Conservation (phyloP, 495 filamentous ascomycete genomes). For the Aspergillus leporis region DNA sequence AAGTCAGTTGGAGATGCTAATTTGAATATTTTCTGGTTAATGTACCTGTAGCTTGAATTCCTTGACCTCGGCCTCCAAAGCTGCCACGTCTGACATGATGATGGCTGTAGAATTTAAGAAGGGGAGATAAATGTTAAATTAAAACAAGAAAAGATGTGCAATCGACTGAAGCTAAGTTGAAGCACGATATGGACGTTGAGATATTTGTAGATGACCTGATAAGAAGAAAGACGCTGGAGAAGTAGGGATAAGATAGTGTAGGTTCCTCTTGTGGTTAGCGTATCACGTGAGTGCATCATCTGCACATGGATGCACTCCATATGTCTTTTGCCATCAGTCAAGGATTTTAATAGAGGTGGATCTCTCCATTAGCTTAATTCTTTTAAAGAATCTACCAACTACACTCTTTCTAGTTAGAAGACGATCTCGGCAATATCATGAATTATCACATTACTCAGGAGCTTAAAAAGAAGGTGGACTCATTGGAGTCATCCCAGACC, state of each 20-base stretch:
- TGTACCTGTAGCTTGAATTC: conserved; percentile 80
- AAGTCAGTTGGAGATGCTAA: conserved; percentile 10
- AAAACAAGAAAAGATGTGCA: not conserved
- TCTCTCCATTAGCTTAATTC: conserved; percentile 2
- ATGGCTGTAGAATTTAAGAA: not conserved
- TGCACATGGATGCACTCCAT: not conserved
- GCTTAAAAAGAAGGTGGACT: not conserved
- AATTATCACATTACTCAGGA: conserved; percentile 10
- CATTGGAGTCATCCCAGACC: not conserved
- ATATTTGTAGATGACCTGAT: conserved; percentile 5
- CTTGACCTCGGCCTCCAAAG: conserved; percentile 73
- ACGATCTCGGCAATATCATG: not conserved
- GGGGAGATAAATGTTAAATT: not conserved
- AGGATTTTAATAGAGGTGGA: not conserved
- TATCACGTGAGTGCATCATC: not conserved
- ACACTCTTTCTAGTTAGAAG: conserved; percentile 1
- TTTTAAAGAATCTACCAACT: conserved; percentile 1
- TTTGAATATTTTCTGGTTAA: not conserved
- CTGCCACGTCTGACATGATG: conserved; percentile 61
- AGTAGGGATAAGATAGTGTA: conserved; percentile 14
- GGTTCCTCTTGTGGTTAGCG: conserved; percentile 7
- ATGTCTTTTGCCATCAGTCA: not conserved
- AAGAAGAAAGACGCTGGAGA: not conserved
- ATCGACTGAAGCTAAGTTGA: not conserved
- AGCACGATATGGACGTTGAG: not conserved